A percentile compares a stretch with the other conserved stretches of the same genome.
phyloP scores from a whole-genome alignment of 1,284 basidiomycete species.

The Xerocomus minutiporus region DNA sequence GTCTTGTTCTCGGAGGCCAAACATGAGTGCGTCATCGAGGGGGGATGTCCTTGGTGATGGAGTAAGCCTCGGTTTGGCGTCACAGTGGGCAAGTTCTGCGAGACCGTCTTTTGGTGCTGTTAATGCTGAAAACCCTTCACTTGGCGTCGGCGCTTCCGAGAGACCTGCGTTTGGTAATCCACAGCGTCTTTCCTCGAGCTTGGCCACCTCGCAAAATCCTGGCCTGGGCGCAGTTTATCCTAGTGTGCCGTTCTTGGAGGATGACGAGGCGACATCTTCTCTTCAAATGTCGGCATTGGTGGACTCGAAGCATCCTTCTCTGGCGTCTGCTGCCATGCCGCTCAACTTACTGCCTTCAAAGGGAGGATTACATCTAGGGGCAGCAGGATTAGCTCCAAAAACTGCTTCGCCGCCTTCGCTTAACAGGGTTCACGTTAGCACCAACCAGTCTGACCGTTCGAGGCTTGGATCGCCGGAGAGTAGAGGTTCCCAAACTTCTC shows the following conservation, averaged over 20 bases:
- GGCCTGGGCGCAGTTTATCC: conserved; percentile 11
- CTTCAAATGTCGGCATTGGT: conserved; percentile 4
- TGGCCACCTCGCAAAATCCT: conserved; percentile 15
- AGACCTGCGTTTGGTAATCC: conserved; percentile 12
- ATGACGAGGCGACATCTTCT: conserved; percentile 11
- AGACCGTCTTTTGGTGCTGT: conserved; percentile 21
- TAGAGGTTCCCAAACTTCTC: conserved; percentile 8
- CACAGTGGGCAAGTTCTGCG: conserved; percentile 21
- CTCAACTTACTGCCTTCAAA: conserved; percentile 14
- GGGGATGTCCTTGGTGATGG: conserved; percentile 22
- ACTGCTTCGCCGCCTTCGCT: conserved; percentile 9
- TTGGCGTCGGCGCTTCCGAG: conserved; percentile 16
- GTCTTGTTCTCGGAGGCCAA: conserved; percentile 21
- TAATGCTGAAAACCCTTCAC: conserved; percentile 16
- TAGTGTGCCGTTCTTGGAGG: conserved; percentile 16
- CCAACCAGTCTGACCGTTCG: conserved; percentile 13
- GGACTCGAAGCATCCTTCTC: conserved; percentile 5
- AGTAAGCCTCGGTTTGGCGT: conserved; percentile 12
- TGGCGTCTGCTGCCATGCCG: conserved; percentile 15
- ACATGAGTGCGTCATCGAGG: conserved; percentile 17
- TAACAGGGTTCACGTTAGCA: neutral
- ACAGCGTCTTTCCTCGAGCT: conserved; percentile 16
- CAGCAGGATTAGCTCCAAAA: conserved; percentile 8
- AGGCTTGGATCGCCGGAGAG: conserved; percentile 18
- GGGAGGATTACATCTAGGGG: conserved; percentile 6